phyloP scores from a whole-genome alignment of 139 green algal genomes.

The Coccomyxa sp. region DNA sequence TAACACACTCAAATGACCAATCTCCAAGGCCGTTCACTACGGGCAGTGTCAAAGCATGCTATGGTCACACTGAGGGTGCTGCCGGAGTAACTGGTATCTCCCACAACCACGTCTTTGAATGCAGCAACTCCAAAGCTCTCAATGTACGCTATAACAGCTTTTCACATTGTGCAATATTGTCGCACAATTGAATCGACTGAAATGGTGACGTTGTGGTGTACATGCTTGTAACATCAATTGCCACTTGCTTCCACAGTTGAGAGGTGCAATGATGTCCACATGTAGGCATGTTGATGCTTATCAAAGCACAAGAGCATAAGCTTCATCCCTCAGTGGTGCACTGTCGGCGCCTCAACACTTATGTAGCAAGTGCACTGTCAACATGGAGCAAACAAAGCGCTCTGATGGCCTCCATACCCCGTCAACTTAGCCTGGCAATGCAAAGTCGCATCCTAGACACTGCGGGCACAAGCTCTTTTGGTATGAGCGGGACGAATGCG shows the following conservation, averaged over 20 bases:
- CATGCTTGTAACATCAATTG: too few species aligned
- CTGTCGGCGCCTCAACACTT: slow-evolving; percentile 9
- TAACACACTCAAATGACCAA: slow-evolving; percentile 11
- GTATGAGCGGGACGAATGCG: slow-evolving; percentile 84
- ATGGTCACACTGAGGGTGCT: slow-evolving; percentile 71
- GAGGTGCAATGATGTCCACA: not conserved
- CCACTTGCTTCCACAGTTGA: too few species aligned
- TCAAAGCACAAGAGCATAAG: not conserved
- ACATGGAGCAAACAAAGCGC: slow-evolving; percentile 7
- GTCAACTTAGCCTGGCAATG: not conserved
- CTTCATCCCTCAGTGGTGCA: not conserved
- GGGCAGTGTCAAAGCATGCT: slow-evolving; percentile 61
- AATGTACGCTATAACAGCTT: too few species aligned
- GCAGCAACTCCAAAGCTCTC: too few species aligned
- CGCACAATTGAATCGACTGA: too few species aligned
- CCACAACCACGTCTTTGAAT: too few species aligned
- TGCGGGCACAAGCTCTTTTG: slow-evolving; percentile 76
- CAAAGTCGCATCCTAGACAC: not conserved
- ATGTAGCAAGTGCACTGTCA: slow-evolving; percentile 10
- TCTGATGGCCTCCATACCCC: not conserved
- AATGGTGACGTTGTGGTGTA: too few species aligned
- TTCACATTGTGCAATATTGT: too few species aligned
- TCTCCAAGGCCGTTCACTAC: slow-evolving; percentile 25
- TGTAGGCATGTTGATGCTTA: not conserved
- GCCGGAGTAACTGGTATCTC: slow-evolving; percentile 64